These are phyloP conservation scores for Phytophthora pini DNA, from an alignment of 352 stramenopile species.

Conservation along the genomic window DNA sequence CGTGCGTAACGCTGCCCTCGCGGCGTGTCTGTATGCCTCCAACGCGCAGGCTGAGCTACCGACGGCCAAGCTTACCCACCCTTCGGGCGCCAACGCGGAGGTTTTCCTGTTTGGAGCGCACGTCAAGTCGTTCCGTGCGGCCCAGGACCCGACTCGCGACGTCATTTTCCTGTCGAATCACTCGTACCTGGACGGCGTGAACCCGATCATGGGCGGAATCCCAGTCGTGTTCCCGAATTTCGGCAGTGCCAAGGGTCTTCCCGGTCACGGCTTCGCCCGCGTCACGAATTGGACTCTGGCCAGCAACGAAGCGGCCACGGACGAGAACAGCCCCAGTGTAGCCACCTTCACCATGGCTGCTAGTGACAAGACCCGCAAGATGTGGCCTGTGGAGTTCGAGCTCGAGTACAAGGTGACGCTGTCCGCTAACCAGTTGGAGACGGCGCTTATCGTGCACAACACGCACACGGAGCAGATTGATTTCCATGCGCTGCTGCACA, in stretches of 20 bases:
- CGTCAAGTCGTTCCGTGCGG: slow-evolving; percentile 64
- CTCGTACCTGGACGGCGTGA: slow-evolving; percentile 75
- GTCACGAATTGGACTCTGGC: slow-evolving; percentile 48
- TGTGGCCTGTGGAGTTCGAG: slow-evolving; percentile 63
- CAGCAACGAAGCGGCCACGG: slow-evolving; percentile 1
- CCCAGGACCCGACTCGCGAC: slow-evolving; percentile 44
- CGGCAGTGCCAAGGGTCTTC: slow-evolving; percentile 53
- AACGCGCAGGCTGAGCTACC: slow-evolving; percentile 40
- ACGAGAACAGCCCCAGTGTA: slow-evolving; percentile 17
- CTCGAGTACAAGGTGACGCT: slow-evolving; percentile 77
- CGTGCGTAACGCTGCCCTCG: slow-evolving; percentile 3
- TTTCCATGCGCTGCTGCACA: slow-evolving; percentile 95
- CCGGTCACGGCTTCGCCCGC: slow-evolving; percentile 89
- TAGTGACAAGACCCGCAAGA: slow-evolving; percentile 35
- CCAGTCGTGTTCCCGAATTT: slow-evolving; percentile 94
- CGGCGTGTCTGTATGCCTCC: slow-evolving; percentile 6
- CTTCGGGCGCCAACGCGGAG: slow-evolving; percentile 61
- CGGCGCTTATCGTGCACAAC: slow-evolving; percentile 88
- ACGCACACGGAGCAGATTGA: slow-evolving; percentile 73
- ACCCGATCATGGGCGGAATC: slow-evolving; percentile 90
- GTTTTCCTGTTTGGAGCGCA: slow-evolving; percentile 85
- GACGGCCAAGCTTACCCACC: slow-evolving; percentile 56
- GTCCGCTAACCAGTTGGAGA: slow-evolving; percentile 56
- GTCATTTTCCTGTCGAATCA: slow-evolving; percentile 87
- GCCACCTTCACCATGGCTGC: slow-evolving; percentile 43